phyloP scores from a whole-genome alignment of 2,329 filamentous ascomycete species.

The Paecilomyces variotii region DNA sequence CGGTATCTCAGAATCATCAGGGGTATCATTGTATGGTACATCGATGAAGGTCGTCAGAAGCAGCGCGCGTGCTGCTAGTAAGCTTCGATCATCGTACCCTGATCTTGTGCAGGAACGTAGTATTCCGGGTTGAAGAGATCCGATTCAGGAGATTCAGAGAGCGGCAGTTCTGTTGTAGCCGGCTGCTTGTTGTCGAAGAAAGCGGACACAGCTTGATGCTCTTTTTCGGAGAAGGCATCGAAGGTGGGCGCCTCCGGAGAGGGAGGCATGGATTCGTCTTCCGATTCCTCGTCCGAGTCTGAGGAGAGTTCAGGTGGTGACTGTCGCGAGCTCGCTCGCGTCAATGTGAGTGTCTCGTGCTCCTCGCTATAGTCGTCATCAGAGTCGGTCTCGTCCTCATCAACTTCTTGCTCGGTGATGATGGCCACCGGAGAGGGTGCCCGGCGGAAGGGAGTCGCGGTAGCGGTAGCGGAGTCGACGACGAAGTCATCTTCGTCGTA shows the following conservation, averaged over 20 bases:
- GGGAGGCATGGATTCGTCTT: slow-evolving; percentile 66
- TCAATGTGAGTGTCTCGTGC: slow-evolving; percentile 54
- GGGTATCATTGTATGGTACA: slow-evolving; percentile 6
- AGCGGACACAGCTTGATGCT: slow-evolving; percentile 36
- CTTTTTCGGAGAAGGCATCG: slow-evolving; percentile 54
- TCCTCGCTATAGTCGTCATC: slow-evolving; percentile 48
- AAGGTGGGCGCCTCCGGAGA: slow-evolving; percentile 54
- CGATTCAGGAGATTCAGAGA: slow-evolving; percentile 27
- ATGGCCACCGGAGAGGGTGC: slow-evolving; percentile 24
- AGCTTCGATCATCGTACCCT: slow-evolving; percentile 41
- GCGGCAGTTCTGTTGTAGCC: slow-evolving; percentile 10
- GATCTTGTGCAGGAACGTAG: slow-evolving; percentile 38
- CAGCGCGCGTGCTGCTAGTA: slow-evolving; percentile 27
- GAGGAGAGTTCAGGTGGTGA: slow-evolving; percentile 63
- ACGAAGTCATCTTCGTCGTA: slow-evolving; percentile 35
- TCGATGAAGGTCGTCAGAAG: slow-evolving; percentile 9
- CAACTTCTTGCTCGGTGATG: slow-evolving; percentile 21
- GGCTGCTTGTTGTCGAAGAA: slow-evolving; percentile 26
- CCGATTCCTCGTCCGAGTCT: slow-evolving; percentile 57
- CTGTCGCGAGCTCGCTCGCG: slow-evolving; percentile 59
- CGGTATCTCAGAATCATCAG: slow-evolving; percentile 1
- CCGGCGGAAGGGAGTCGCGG: slow-evolving; percentile 15
- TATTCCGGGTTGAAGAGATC: slow-evolving; percentile 42
- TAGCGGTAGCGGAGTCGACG: slow-evolving; percentile 11
- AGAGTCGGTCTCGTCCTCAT: slow-evolving; percentile 26